Evolutionary conservation across 495 filamentous ascomycete species (phyloP).

Genomic region (Pyronema omphalodes): DNA sequence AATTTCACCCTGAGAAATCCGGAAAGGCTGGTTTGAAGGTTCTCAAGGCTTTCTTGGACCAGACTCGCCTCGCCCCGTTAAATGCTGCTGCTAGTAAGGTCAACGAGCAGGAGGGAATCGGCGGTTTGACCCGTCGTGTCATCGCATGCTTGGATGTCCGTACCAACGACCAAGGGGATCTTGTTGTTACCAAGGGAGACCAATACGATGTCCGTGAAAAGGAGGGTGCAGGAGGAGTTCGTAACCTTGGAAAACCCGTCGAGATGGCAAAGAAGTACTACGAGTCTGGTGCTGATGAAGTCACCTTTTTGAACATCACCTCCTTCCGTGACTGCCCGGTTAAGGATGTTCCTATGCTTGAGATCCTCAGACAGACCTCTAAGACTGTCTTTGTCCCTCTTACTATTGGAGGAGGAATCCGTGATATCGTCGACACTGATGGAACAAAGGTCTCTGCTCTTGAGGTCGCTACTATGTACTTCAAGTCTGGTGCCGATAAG

Average conservation of each 20-base stretch:
- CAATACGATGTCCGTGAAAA: constrained; percentile 99
- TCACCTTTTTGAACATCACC: constrained; percentile 96
- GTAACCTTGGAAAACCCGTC: constrained; percentile 91
- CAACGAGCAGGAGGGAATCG: constrained; percentile 22
- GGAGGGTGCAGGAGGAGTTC: constrained; percentile 50
- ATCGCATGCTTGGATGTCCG: constrained; percentile 95
- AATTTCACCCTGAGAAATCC: constrained; percentile 97
- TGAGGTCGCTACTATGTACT: constrained; percentile 91
- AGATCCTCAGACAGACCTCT: constrained; percentile 68
- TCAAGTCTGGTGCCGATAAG: constrained; percentile 96
- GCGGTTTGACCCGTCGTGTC: constrained; percentile 65
- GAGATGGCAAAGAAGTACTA: constrained; percentile 90
- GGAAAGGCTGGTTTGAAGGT: constrained; percentile 72
- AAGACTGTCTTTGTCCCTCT: constrained; percentile 94
- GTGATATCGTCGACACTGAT: constrained; percentile 73
- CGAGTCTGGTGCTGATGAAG: constrained; percentile 87
- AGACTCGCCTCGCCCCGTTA: constrained; percentile 33
- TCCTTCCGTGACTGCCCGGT: constrained; percentile 89
- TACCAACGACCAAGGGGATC: constrained; percentile 84
- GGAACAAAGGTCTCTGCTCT: constrained; percentile 73
- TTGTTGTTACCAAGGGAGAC: constrained; percentile 96
- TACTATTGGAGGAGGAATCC: constrained; percentile 87
- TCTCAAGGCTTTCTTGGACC: constrained; percentile 66
- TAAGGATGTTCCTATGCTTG: constrained; percentile 85
- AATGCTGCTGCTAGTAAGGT: constrained; percentile 11